Evolutionary conservation across 805 yeast genomes (phyloP).

Genomic region (Schwanniomyces vanrijiae): DNA sequence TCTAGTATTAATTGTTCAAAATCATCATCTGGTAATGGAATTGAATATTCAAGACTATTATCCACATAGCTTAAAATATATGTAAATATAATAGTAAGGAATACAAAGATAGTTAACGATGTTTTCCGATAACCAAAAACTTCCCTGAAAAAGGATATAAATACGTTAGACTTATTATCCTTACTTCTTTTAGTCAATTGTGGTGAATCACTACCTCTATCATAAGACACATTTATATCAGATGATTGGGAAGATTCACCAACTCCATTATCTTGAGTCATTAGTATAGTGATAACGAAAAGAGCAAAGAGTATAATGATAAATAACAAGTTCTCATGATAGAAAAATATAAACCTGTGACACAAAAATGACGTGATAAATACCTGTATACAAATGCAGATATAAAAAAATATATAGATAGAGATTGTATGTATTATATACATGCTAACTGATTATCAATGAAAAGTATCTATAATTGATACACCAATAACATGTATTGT

Average conservation of each 20-base stretch:
- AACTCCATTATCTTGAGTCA: neutral
- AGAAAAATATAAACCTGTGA: neutral
- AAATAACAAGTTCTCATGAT: neutral
- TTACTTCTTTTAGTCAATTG: neutral
- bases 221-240: neutral
- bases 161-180: conserved; percentile 10
- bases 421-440: no score
- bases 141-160: conserved; percentile 39
- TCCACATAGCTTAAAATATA: conserved; percentile 37
- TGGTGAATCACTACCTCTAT: neutral
- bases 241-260: neutral
- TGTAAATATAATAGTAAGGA: conserved; percentile 46
- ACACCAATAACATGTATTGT: no score
- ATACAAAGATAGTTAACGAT: conserved; percentile 56
- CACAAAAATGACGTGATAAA: no score
- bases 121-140: conserved; percentile 74
- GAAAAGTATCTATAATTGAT: no score
- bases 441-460: no score
- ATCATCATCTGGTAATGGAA: conserved; percentile 43
- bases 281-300: neutral
- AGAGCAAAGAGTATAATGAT: neutral
- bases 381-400: no score
- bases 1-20: conserved; percentile 33
- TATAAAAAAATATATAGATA: no score
- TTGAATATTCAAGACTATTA: conserved; percentile 37